Evolutionary conservation across 495 filamentous ascomycete species (phyloP), one percentile per base, ranked within the genome.

Genomic region (Staphylotrichum tortipilum): DNA sequence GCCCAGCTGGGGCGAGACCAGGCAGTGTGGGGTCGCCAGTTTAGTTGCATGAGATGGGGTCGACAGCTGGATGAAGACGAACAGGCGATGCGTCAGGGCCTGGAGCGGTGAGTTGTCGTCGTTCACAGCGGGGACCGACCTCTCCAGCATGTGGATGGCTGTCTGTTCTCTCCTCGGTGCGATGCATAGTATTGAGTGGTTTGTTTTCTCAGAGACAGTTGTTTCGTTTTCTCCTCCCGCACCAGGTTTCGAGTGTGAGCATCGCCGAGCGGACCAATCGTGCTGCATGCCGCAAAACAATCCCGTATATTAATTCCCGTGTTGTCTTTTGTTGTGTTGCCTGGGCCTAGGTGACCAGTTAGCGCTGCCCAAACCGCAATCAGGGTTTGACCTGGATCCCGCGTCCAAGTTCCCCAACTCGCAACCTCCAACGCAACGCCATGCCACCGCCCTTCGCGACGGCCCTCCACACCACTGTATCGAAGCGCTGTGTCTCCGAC

Each of bases 281-380:
- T n/a, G n/a, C n/a, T n/a, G n/a, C n/a, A n/a, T n/a, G n/a, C n/a
- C n/a, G n/a, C n/a, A n/a, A n/a, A n/a, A n/a, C n/a, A n/a, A n/a
- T n/a, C n/a, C n/a, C n/a, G n/a, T n/a, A n/a, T n/a, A n/a, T n/a
- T n/a, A n/a, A n/a, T n/a, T n/a, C n/a, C n/a, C n/a, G n/a, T n/a
- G n/a, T n/a, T n/a, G n/a, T n/a, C n/a, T n/a, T n/a, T n/a, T n/a
- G n/a, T n/a, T n/a, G n/a, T n/a, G n/a, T 50, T 46, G 38, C 39
- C 38, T 29, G 55, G 57, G 52, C 54, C 50, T 51, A 56, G 49
- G 48, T 36, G 37, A 43, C 63, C 63, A 62, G 49, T 66, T 54
- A 58, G 34, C 63, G 49, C 52, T 30, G 56, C 49, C 54, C 56
- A 56, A 59, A 60, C n/a, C 53, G 48, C 49, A 56, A 42, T 63